phyloP scores from a whole-genome alignment of 1,139 yeast genomes.

The Nakaseomyces glabratus region DNA sequence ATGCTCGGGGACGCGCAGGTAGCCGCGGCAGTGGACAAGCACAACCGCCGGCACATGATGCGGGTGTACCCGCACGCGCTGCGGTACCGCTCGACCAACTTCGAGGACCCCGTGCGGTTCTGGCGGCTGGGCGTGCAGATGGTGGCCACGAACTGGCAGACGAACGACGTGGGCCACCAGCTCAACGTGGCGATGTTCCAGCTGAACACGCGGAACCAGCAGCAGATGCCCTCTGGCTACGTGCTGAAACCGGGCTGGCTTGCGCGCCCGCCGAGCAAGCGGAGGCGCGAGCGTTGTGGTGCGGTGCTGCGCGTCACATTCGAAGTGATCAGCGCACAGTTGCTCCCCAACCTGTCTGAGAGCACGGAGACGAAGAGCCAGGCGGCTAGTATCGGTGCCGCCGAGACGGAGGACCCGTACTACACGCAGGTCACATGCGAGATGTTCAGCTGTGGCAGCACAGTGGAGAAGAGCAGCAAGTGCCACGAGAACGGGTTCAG shows the following conservation, averaged over 20 bases:
- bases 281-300: no score
- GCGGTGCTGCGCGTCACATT: no score
- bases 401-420: background rate
- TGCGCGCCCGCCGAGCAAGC: constrained; percentile 1
- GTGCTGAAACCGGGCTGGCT: constrained; percentile 2
- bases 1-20: constrained; percentile 57
- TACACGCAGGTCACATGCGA: constrained; percentile 5
- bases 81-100: constrained; percentile 70
- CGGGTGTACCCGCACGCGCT: constrained; percentile 80
- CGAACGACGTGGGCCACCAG: constrained; percentile 82
- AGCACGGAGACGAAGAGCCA: constrained; percentile 27
- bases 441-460: constrained; percentile 3
- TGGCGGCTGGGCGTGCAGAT: constrained; percentile 87
- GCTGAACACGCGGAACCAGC: constrained; percentile 35
- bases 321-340: constrained; percentile 69
- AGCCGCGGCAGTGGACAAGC: constrained; percentile 51
- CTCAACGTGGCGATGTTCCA: constrained; percentile 79
- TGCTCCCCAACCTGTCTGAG: constrained; percentile 59
- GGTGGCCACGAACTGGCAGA: constrained; percentile 98
- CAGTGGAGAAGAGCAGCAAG: background rate
- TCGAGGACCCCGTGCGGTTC: constrained; percentile 59
- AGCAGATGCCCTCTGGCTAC: background rate
- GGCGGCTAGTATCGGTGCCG: no score
- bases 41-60: constrained; percentile 66
- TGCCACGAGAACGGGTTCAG: constrained; percentile 62